phyloP scores from a whole-genome alignment of 106 monocot genomes.

The Alisma plantagoaquatica region DNA sequence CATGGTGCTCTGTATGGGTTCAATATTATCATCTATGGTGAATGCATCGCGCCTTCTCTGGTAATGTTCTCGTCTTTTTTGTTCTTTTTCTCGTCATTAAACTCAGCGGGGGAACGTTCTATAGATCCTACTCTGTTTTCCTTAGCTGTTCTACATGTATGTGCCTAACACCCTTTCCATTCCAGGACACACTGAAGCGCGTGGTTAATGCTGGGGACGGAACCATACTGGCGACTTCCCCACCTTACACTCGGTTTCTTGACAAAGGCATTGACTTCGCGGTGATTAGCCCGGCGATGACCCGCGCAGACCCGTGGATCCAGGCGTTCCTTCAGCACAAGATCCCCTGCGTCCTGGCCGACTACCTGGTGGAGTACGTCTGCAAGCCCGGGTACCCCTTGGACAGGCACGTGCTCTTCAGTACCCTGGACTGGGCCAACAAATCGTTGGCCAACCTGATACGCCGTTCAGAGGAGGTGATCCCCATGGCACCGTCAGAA shows the following conservation, averaged over 20 bases:
- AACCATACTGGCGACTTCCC: constrained; percentile 64
- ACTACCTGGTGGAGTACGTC: too few relatives aligned
- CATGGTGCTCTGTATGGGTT: constrained; percentile 70
- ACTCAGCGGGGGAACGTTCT: not conserved
- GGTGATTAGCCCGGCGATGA: constrained; percentile 43
- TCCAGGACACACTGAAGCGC: constrained; percentile 57
- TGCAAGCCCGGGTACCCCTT: too few relatives aligned
- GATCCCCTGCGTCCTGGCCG: constrained; percentile 57
- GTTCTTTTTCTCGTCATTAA: too few relatives aligned
- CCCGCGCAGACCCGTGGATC: constrained; percentile 45
- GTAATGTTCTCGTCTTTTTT: constrained; percentile 13
- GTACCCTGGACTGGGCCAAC: constrained; percentile 39
- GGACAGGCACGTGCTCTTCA: constrained; percentile 49
- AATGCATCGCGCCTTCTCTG: constrained; percentile 74
- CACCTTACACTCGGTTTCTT: constrained; percentile 68
- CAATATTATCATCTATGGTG: constrained; percentile 66
- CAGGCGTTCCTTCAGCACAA: constrained; percentile 56
- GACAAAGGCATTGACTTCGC: constrained; percentile 45
- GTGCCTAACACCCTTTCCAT: not conserved
- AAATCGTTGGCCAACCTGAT: constrained; percentile 31
- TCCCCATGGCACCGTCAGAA: not conserved
- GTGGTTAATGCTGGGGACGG: constrained; percentile 71
- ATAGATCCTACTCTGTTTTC: not conserved
- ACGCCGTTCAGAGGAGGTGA: constrained; percentile 25
- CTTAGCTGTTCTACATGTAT: too few relatives aligned